phyloP scores from a whole-genome alignment of 2,329 filamentous ascomycete genomes.

The Penicillium sp. region DNA sequence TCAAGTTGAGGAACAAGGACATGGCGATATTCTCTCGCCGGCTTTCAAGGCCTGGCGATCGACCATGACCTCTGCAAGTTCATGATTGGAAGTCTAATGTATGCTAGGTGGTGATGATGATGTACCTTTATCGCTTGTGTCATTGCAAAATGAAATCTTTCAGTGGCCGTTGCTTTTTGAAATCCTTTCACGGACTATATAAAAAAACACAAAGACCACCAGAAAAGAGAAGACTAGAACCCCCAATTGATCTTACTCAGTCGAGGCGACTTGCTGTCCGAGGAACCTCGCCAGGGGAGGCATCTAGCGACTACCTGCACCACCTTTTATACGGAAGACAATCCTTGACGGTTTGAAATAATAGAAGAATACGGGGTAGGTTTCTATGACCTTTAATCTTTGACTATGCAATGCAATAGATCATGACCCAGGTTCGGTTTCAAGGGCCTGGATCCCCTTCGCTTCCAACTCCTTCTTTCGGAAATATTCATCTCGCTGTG shows the following conservation, averaged over 20 bases:
- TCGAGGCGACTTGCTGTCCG: neutral
- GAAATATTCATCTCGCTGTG: conserved; percentile 32
- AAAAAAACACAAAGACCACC: no score
- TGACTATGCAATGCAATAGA: neutral
- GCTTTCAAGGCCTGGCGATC: conserved; percentile 72
- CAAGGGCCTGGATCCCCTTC: neutral
- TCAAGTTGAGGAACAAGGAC: conserved; percentile 68
- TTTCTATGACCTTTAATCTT: neutral
- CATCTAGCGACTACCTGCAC: neutral
- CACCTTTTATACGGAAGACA: neutral
- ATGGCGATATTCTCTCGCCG: conserved; percentile 71
- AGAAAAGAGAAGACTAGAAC: neutral
- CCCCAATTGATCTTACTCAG: neutral
- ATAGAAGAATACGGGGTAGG: neutral
- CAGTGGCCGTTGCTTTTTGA: neutral
- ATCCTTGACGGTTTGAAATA: neutral
- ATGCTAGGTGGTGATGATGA: neutral
- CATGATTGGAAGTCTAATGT: conserved; percentile 2
- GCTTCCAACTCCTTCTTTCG: conserved; percentile 20
- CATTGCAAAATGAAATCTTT: neutral
- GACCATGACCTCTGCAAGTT: neutral
- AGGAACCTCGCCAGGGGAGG: neutral
- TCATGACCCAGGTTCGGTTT: neutral
- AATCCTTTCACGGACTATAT: no score
- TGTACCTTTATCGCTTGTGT: neutral